phyloP scores from a whole-genome alignment of 2,329 filamentous ascomycete species.

The Botryotinia calthae region DNA sequence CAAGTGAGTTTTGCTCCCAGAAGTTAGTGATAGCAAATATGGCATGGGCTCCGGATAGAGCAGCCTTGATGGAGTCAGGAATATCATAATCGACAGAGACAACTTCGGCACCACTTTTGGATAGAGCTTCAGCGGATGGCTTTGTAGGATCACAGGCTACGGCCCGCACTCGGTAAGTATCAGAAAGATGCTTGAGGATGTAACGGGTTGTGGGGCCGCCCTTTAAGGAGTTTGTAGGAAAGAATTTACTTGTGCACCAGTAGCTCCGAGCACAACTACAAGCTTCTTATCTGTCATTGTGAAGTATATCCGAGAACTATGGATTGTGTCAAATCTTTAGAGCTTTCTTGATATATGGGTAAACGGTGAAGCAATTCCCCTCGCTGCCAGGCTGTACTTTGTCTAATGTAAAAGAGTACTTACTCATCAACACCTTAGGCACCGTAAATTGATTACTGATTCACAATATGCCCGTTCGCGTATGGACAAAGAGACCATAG shows the following conservation, averaged over 20 bases:
- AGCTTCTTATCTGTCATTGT: background rate
- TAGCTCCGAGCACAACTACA: background rate
- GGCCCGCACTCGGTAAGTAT: slow-evolving; percentile 11
- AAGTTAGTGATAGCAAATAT: slow-evolving; percentile 16
- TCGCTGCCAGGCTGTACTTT: background rate
- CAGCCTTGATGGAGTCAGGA: slow-evolving; percentile 2
- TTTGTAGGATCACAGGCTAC: slow-evolving; percentile 1
- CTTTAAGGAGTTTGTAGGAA: background rate
- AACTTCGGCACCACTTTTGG: slow-evolving; percentile 1
- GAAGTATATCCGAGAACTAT: background rate
- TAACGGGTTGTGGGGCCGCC: slow-evolving; percentile 12
- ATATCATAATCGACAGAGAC: background rate
- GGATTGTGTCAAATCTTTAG: background rate
- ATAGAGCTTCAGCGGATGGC: background rate
- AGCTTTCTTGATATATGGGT: background rate
- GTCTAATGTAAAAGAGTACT: background rate
- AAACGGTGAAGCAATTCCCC: background rate
- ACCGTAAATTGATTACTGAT: background rate
- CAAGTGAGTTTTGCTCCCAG: slow-evolving; percentile 1
- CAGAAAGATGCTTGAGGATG: slow-evolving; percentile 9
- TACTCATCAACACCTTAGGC: background rate
- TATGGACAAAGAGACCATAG: background rate
- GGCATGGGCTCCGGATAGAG: slow-evolving; percentile 6
- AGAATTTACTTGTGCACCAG: background rate
- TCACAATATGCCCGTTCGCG: background rate